Evolutionary conservation across 306 rosid species (phyloP), one percentile per base, ranked within the genome.

Genomic region (Macrotyloma uniflorum): DNA sequence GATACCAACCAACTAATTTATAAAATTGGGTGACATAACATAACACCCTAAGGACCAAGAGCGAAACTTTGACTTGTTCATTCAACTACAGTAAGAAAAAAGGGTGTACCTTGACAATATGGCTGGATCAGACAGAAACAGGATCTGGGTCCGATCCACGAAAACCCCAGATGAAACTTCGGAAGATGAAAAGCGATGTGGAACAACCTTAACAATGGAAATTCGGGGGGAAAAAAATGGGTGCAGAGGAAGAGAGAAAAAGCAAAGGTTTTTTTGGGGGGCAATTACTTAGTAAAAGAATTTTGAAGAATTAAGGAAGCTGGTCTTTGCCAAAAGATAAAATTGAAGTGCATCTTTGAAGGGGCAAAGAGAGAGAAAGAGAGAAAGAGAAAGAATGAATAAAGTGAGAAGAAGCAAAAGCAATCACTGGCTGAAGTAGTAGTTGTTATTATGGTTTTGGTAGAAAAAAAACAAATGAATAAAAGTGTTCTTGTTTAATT

Each of bases 91-190:
- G 80, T 75, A 23, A 40, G 75, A 14, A 78, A 76, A 77, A 47
- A 45, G 72, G 24, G 63, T 76, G 72, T 79, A 84, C 91, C 92
- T 80, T 15, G 6, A 32, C 22, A 73, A 42, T 72, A 80, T 19
- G 54, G 67, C 78, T 73, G 90, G 91, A 88, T 88, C 92, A 81
- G 80, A 79, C 13, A 64, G 80, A 24, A 82, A 82, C 80, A 89
- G 86, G 97, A 90, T 92, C 97, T 88, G 89, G 86, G 91, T 74
- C 84, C 86, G 96, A 94, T 92, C 92, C 89, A 82, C 38, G 33
- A 61, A 76, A 78, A 77, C 43, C 81, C 86, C 88, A 85, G 81
- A 81, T 58, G 77, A 72, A 86, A 79, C 61, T 85, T 68, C 51
- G 53, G 67, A 78, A 73, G 53, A 76, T 19, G 75, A 67, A 82